These are phyloP conservation scores for Pichia sporocuriosa DNA, from an alignment of 805 yeast genomes.

Conservation along the genomic window DNA sequence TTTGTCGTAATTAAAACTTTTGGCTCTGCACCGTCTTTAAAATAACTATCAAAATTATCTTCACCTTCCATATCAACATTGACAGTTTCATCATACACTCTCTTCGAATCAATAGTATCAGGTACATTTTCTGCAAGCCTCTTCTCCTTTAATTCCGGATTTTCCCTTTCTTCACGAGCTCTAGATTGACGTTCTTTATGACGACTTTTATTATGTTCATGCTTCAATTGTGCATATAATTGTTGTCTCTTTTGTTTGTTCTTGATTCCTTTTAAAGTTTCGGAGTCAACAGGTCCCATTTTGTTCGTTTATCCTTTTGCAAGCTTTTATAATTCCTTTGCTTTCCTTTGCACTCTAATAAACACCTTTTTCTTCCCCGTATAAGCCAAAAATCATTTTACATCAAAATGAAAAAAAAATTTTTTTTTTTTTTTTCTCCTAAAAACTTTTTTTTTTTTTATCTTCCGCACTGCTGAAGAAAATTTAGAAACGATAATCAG, in stretches of 20 bases:
- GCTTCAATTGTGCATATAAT: conserved; percentile 64
- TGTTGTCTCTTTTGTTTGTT: conserved; percentile 79
- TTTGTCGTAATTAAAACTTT: conserved; percentile 87
- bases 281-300: conserved; percentile 32
- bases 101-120: conserved; percentile 72
- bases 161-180: conserved; percentile 78
- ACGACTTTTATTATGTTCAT: conserved; percentile 66
- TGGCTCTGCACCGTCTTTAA: conserved; percentile 51
- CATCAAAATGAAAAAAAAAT: no score
- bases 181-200: conserved; percentile 74
- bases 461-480: no score
- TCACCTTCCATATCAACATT: conserved; percentile 51
- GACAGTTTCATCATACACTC: conserved; percentile 84
- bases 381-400: no score
- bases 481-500: no score
- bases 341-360: no score
- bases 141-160: conserved; percentile 76
- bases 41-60: conserved; percentile 58
- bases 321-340: no score
- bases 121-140: conserved; percentile 75
- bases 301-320: neutral
- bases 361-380: neutral
- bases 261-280: conserved; percentile 42
- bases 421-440: no score
- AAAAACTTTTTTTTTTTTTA: no score